phyloP scores from a whole-genome alignment of 176 grass and related monocot species.

The Avena insularis region DNA sequence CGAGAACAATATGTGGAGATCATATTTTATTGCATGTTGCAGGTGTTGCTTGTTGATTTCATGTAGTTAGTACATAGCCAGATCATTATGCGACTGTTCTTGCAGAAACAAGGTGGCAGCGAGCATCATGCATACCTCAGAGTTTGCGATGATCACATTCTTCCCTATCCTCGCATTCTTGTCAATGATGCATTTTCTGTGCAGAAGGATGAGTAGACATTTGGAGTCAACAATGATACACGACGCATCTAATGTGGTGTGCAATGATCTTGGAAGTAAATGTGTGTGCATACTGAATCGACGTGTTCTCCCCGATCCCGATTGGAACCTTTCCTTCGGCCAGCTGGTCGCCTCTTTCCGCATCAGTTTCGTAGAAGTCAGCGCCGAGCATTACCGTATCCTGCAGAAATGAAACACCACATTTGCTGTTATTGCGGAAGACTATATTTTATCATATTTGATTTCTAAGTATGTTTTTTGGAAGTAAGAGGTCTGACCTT shows the following conservation, averaged over 20 bases:
- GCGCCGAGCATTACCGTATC: conserved; percentile 92
- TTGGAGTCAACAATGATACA: conserved; percentile 24
- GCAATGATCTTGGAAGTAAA: conserved; percentile 8
- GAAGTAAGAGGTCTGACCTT: conserved; percentile 55
- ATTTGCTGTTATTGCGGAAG: background rate
- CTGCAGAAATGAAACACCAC: conserved; percentile 37
- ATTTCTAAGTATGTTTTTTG: background rate
- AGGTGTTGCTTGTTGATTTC: conserved; percentile 1
- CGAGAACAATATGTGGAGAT: background rate
- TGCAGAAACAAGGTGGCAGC: conserved; percentile 18
- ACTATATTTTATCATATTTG: background rate
- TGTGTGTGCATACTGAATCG: conserved; percentile 62
- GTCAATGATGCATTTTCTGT: conserved; percentile 89
- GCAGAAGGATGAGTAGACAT: conserved; percentile 21
- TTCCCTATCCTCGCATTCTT: conserved; percentile 92
- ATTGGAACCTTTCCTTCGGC: conserved; percentile 80
- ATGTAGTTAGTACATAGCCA: background rate
- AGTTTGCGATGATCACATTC: conserved; percentile 73
- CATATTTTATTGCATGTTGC: conserved; percentile 4
- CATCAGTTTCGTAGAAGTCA: conserved; percentile 87
- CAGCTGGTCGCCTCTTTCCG: conserved; percentile 60
- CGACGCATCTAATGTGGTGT: background rate
- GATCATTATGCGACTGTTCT: background rate
- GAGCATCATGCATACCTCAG: conserved; percentile 61
- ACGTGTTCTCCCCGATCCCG: conserved; percentile 88